Percentiles rank a stretch among this genome's conserved stretches.
These are phyloP conservation scores for Fusarium temperatum DNA, from an alignment of 2,329 filamentous ascomycete genomes.

Conservation along the genomic window DNA sequence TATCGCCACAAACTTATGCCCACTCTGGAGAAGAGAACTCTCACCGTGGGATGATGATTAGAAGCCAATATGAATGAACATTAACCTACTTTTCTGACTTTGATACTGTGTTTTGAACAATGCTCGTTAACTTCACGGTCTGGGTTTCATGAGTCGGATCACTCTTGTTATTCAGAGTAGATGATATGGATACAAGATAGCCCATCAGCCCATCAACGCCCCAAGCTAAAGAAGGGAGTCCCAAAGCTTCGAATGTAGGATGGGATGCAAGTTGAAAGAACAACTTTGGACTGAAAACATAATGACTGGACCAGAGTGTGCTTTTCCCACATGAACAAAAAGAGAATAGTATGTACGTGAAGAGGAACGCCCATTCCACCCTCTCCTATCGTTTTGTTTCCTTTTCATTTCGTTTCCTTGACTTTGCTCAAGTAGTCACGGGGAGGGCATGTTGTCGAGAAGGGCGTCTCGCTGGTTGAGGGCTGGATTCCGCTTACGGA, in stretches of 20 bases:
- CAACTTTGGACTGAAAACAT: neutral
- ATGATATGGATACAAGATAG: constrained; percentile 7
- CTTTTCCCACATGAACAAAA: constrained; percentile 13
- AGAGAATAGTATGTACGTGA: constrained; percentile 23
- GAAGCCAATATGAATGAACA: neutral
- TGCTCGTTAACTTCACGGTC: neutral
- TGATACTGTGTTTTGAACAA: neutral
- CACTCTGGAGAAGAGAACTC: neutral
- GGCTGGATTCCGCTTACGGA: constrained; percentile 40
- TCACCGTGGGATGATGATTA: neutral
- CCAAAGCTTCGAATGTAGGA: neutral
- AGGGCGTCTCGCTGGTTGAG: constrained; percentile 30
- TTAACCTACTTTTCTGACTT: neutral
- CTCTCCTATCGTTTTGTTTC: neutral
- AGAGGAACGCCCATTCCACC: constrained; percentile 1
- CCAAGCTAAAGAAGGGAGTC: neutral
- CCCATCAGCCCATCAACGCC: constrained; percentile 12
- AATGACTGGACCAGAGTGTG: constrained; percentile 11
- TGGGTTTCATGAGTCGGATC: neutral
- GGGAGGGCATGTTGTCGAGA: constrained; percentile 24
- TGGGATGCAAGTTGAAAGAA: neutral
- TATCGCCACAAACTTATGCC: neutral
- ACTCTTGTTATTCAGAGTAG: constrained; percentile 5
- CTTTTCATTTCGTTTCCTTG: neutral
- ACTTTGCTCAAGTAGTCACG: neutral